Evolutionary conservation across 2,329 filamentous ascomycete species (phyloP).

Genomic region (Ophiostoma tasmaniense): DNA sequence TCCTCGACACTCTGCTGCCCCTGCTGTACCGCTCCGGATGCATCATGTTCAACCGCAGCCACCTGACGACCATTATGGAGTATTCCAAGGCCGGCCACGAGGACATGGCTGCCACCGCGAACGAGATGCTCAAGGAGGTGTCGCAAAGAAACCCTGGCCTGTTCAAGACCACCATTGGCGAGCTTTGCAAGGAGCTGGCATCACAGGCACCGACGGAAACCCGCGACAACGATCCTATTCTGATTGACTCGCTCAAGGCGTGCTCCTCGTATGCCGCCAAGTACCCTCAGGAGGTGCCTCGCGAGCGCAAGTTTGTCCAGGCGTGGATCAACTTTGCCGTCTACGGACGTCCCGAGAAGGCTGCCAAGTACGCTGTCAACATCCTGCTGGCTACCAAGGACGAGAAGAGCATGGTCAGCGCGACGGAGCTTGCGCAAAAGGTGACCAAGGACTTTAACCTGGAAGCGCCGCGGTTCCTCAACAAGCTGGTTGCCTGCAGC

Average conservation of each 20-base stretch:
- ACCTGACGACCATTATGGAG: conserved; percentile 82
- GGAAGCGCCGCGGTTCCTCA: conserved; percentile 64
- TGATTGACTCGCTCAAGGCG: conserved; percentile 88
- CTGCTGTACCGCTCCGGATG: conserved; percentile 76
- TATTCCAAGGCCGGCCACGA: conserved; percentile 77
- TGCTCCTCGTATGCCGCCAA: conserved; percentile 85
- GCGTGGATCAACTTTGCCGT: conserved; percentile 76
- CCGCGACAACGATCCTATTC: conserved; percentile 58
- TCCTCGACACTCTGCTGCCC: conserved; percentile 72
- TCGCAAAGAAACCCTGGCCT: conserved; percentile 82
- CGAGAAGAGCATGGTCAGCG: conserved; percentile 71
- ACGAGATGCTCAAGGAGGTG: conserved; percentile 86
- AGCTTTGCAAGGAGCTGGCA: conserved; percentile 79
- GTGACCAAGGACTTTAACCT: conserved; percentile 67
- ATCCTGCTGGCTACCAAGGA: conserved; percentile 70
- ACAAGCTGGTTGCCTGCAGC: conserved; percentile 60
- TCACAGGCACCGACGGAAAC: conserved; percentile 66
- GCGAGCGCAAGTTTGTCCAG: conserved; percentile 71
- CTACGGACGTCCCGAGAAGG: conserved; percentile 69
- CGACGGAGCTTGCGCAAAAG: conserved; percentile 71
- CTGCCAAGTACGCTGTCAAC: conserved; percentile 88
- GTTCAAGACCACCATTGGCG: conserved; percentile 85
- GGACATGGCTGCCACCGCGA: conserved; percentile 67
- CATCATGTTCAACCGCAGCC: conserved; percentile 87
- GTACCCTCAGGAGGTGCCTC: conserved; percentile 74